Percentiles rank a stretch among this genome's conserved stretches.
Evolutionary conservation across 2,329 filamentous ascomycete species (phyloP).

Genomic region (Aureobasidium sp.): DNA sequence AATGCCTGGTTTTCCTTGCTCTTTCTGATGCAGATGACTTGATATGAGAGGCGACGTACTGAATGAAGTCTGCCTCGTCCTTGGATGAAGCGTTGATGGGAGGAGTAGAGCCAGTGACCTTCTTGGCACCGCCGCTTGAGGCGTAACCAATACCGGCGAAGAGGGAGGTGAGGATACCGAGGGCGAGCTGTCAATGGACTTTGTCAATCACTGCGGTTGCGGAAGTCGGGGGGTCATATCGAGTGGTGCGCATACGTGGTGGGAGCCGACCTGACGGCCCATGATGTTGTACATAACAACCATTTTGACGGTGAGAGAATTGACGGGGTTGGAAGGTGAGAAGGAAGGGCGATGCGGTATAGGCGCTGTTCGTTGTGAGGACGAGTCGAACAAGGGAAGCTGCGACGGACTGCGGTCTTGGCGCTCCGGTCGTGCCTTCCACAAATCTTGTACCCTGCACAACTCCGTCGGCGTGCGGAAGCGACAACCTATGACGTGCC

Average conservation of each 20-base stretch:
- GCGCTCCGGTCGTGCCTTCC: neutral
- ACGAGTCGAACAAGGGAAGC: neutral
- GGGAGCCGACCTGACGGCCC: constrained; percentile 46
- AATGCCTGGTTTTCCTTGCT: neutral
- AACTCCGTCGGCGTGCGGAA: neutral
- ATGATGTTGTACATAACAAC: constrained; percentile 44
- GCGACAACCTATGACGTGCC: no score
- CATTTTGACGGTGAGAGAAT: constrained; percentile 28
- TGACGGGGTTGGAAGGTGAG: constrained; percentile 4
- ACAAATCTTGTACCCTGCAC: neutral
- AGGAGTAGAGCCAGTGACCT: constrained; percentile 40
- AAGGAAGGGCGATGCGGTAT: constrained; percentile 2
- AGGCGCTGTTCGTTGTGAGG: neutral
- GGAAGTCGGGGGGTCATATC: neutral
- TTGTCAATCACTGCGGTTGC: constrained; percentile 1
- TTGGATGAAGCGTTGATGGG: constrained; percentile 57
- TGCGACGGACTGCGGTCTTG: neutral
- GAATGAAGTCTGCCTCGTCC: constrained; percentile 61
- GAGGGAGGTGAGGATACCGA: constrained; percentile 45
- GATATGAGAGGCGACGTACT: constrained; percentile 35
- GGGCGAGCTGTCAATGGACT: constrained; percentile 44
- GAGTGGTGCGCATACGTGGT: constrained; percentile 36
- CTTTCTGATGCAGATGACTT: neutral
- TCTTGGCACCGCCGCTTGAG: constrained; percentile 39
- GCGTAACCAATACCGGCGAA: constrained; percentile 39